Conservation (phyloP, 257 asterid species). For the Anisodus tanguticus region DNA sequence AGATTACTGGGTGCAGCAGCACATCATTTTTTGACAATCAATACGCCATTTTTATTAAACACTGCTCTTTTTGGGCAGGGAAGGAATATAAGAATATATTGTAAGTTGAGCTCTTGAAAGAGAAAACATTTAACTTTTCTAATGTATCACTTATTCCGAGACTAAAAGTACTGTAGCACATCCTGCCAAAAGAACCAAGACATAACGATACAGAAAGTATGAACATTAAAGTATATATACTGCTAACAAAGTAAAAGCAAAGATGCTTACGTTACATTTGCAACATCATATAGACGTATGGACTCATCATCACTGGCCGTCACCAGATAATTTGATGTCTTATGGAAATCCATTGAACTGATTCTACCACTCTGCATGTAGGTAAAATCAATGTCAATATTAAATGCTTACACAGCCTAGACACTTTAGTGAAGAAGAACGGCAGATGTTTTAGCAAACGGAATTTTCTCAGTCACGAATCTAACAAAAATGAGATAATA, state of each 20-base stretch:
- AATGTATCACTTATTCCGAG: neutral
- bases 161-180: neutral
- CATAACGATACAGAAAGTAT: neutral
- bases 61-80: neutral
- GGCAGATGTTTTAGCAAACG: neutral
- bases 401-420: constrained; percentile 16
- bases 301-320: constrained; percentile 99
- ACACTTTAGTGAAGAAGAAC: constrained; percentile 18
- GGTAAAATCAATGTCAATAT: constrained; percentile 36
- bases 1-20: neutral
- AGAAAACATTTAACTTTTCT: constrained; percentile 6
- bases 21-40: too few species aligned
- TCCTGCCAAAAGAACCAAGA: neutral
- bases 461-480: neutral
- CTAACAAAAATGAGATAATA: neutral
- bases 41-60: neutral
- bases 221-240: neutral
- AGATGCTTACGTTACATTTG: constrained; percentile 79
- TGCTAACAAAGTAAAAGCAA: constrained; percentile 18
- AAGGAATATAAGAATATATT: neutral
- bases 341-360: constrained; percentile 97
- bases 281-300: constrained; percentile 85
- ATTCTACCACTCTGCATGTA: constrained; percentile 84
- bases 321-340: constrained; percentile 77
- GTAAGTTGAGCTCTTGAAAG: constrained; percentile 16